These are phyloP conservation scores for Aureobasidium sp. DNA, from an alignment of 2,329 filamentous ascomycete genomes.

Conservation along the genomic window DNA sequence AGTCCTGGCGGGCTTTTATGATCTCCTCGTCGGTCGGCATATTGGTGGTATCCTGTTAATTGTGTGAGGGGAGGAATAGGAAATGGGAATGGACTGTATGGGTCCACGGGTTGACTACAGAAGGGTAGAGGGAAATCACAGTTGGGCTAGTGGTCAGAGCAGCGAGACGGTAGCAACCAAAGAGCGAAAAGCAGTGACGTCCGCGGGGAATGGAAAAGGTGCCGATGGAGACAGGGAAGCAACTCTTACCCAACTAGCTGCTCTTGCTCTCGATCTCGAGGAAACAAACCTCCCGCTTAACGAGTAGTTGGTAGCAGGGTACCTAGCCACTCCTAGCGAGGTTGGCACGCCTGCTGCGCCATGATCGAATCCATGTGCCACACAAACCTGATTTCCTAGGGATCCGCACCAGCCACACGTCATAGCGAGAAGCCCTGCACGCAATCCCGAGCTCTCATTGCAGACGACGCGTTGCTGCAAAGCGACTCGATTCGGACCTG, in stretches of 20 bases:
- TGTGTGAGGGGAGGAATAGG: background rate
- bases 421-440: background rate
- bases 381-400: constrained; percentile 10
- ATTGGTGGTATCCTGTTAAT: background rate
- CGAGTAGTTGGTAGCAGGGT: background rate
- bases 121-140: background rate
- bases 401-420: constrained; percentile 11
- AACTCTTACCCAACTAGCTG: too few relatives aligned
- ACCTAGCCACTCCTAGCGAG: constrained; percentile 6
- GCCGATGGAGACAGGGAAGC: background rate
- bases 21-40: constrained; percentile 11
- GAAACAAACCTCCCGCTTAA: background rate
- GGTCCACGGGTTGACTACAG: background rate
- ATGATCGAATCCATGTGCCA: constrained; percentile 6
- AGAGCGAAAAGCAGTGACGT: background rate
- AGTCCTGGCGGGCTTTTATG: background rate
- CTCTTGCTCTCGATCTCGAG: background rate
- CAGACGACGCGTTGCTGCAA: constrained; percentile 2
- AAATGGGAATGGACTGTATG: background rate
- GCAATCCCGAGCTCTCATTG: background rate
- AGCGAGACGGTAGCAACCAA: background rate
- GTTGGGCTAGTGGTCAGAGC: background rate
- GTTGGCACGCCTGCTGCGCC: background rate
- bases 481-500: background rate
- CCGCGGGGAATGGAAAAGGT: background rate